Base-by-base conservation (phyloP, 305 asterid species). In the Rubia peregrina region DNA sequence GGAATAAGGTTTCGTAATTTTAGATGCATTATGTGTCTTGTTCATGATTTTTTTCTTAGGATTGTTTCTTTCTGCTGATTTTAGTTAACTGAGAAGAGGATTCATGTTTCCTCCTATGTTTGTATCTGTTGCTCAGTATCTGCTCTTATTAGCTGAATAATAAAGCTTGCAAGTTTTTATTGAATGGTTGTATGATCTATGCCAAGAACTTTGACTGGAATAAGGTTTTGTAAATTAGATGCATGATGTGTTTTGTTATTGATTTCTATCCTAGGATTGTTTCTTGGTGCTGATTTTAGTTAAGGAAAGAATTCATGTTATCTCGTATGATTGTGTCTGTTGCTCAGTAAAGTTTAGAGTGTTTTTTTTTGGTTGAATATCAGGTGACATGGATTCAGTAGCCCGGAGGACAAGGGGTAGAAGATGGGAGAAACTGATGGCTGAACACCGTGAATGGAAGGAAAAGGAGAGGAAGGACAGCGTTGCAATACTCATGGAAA, bases 331-430 rank as follows among this genome's bases (percentile, higher is more conserved):
- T 13, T 33, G 22, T 4, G 6, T 33, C 44, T 33, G 42, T 16
- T 62, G 22, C 44, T 5, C 17, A 42, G 46, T 42, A 49, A 49
- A 49, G 21, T 19, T 62, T 9, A 30, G 11, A n/a, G 43, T 26
- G n/a, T n/a, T 68, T 36, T 51, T 1, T 51, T 19, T 44, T 51
- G 17, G 46, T 46, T 24, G 41, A 10, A 51, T 41, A 9, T 22
- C 26, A 51, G 74, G 61, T 55, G 22, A 65, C 40, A 75, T 75
- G 74, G 67, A 69, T 24, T 11, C 9, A 33, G 62, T 75, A 70
- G 71, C 74, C 10, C 67, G 38, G 41, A 22, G 75, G 71, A 75
- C 79, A 21, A 63, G 73, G 65, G 22, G 43, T 67, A 33, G 30
- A 67, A 46, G 1, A 44, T 10, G 7, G 26, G 57, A 44, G 22